Evolutionary conservation across 257 asterid species (phyloP).

Genomic region (Anisodus tanguticus): DNA sequence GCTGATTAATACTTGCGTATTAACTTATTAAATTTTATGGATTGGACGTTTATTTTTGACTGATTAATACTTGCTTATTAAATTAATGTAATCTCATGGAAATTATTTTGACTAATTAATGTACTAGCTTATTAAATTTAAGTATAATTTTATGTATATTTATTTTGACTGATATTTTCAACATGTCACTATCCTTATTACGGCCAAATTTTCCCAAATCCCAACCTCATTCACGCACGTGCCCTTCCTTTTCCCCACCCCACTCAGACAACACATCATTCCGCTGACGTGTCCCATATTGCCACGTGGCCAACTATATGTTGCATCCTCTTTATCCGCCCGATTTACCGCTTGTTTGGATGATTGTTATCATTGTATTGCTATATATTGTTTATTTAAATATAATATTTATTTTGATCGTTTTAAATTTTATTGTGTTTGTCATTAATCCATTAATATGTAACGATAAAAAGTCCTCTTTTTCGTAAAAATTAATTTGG

Average conservation of each 20-base stretch:
- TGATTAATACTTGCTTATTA: too few relatives aligned
- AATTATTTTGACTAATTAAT: too few relatives aligned
- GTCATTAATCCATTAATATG: too few relatives aligned
- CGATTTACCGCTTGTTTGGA: neutral
- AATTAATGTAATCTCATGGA: neutral
- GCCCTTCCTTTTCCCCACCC: conserved; percentile 42
- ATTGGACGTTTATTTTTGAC: neutral
- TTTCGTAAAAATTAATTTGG: too few relatives aligned
- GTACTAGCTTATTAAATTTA: too few relatives aligned
- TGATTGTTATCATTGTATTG: too few relatives aligned
- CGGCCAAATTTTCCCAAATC: neutral
- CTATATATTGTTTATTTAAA: too few relatives aligned
- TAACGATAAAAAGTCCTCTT: too few relatives aligned
- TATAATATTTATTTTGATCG: too few relatives aligned
- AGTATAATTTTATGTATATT: too few relatives aligned
- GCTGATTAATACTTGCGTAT: neutral
- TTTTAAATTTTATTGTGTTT: too few relatives aligned
- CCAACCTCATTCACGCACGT: conserved; percentile 49
- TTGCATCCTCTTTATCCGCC: conserved; percentile 65
- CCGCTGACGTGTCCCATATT: conserved; percentile 61
- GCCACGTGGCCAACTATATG: conserved; percentile 71
- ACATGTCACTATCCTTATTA: neutral
- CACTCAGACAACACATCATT: conserved; percentile 41
- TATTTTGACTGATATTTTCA: neutral
- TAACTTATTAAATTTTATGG: neutral